Percentiles rank a stretch among this genome's conserved stretches.
Conservation (phyloP, 768 basidiomycete species). For the Fomitopsis serialis region DNA sequence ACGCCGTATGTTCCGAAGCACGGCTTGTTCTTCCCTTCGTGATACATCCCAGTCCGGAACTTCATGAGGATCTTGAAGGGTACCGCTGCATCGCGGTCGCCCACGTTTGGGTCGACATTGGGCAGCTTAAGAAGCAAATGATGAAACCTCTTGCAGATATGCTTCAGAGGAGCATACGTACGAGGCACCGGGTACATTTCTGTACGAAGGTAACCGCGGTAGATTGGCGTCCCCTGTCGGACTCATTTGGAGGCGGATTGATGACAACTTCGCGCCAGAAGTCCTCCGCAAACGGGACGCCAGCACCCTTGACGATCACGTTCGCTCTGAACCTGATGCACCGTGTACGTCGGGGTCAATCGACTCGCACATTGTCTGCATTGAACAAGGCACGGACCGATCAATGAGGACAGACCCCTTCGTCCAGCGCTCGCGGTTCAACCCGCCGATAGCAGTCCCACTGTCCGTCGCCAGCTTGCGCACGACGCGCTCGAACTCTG, state of each 20-base stretch:
- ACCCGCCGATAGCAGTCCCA: slow-evolving; percentile 12
- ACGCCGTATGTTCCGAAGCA: slow-evolving; percentile 69
- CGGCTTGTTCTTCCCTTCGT: slow-evolving; percentile 39
- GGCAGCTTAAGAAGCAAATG: slow-evolving; percentile 45
- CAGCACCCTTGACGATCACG: slow-evolving; percentile 60
- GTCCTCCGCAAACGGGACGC: slow-evolving; percentile 69
- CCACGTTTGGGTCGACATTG: slow-evolving; percentile 63
- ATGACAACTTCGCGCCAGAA: slow-evolving; percentile 57
- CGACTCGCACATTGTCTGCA: not conserved
- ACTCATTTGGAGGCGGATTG: slow-evolving; percentile 41
- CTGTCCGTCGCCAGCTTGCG: slow-evolving; percentile 39
- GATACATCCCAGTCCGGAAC: slow-evolving; percentile 59
- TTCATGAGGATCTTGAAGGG: slow-evolving; percentile 74
- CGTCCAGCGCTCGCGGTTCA: slow-evolving; percentile 42
- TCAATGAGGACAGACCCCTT: slow-evolving; percentile 47
- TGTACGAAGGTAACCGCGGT: slow-evolving; percentile 50
- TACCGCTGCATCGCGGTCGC: slow-evolving; percentile 63
- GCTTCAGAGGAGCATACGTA: slow-evolving; percentile 27
- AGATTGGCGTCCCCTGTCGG: slow-evolving; percentile 11
- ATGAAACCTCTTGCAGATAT: slow-evolving; percentile 3
- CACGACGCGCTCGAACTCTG: slow-evolving; percentile 43
- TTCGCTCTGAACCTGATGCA: slow-evolving; percentile 75
- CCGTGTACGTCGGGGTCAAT: no score
- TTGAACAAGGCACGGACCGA: slow-evolving; percentile 36
- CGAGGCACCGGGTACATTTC: slow-evolving; percentile 68